These are phyloP conservation scores for Fusarium sp. DNA, from an alignment of 2,329 filamentous ascomycete species.

Conservation along the genomic window DNA sequence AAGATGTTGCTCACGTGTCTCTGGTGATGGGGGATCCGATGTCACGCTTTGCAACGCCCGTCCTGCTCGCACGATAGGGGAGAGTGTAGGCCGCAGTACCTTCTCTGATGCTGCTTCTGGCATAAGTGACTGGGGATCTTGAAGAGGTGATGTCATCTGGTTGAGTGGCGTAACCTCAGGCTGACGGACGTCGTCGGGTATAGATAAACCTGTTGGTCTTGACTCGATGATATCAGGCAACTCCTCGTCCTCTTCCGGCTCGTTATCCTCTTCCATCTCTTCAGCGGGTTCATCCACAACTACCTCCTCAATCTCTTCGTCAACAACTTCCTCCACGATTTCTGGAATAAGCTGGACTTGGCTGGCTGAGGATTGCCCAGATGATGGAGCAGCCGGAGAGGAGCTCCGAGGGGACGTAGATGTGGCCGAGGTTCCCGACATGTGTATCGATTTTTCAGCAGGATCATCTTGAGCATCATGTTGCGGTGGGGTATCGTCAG, in stretches of 20 bases:
- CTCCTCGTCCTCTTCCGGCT: conserved; percentile 14
- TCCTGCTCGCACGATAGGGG: conserved; percentile 68
- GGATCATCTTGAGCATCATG: conserved; percentile 36
- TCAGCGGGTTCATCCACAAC: conserved; percentile 23
- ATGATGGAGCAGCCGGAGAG: conserved; percentile 3
- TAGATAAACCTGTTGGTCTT: conserved; percentile 13
- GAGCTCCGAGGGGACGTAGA: conserved; percentile 13
- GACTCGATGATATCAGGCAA: conserved; percentile 20
- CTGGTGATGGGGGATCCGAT: conserved; percentile 68
- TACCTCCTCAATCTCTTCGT: conserved; percentile 31
- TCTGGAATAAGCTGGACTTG: conserved; percentile 9
- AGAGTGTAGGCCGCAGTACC: conserved; percentile 58
- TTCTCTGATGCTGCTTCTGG: conserved; percentile 45
- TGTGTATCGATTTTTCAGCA: conserved; percentile 30
- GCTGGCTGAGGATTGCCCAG: not conserved
- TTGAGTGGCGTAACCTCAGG: conserved; percentile 50
- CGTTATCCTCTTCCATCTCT: conserved; percentile 14
- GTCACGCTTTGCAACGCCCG: conserved; percentile 67
- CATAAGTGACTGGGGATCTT: conserved; percentile 46
- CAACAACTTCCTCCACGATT: conserved; percentile 26
- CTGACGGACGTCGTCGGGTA: conserved; percentile 21
- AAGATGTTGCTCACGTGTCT: conserved; percentile 60
- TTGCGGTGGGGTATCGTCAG: conserved; percentile 62
- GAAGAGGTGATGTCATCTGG: conserved; percentile 52
- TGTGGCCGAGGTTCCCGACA: conserved; percentile 17